phyloP scores from a whole-genome alignment of 768 basidiomycete species.

The Xerocomellus chrysenteron region DNA sequence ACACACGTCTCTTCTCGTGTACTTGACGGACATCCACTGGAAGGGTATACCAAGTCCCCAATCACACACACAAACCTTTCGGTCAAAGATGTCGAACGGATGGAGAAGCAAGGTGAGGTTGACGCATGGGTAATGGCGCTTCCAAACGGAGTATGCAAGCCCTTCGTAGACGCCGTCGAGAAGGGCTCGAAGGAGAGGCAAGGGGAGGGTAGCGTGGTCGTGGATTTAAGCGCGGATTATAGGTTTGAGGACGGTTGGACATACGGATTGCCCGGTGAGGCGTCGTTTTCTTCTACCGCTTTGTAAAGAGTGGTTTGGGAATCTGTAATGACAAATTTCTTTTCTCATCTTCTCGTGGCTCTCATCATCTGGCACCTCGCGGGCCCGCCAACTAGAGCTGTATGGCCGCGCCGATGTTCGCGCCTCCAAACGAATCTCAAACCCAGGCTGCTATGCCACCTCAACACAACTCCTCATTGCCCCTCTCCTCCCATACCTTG shows the following conservation, averaged over 20 bases:
- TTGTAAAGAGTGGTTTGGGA: constrained; percentile 35
- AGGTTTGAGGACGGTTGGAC: constrained; percentile 95
- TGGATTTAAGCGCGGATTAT: constrained; percentile 94
- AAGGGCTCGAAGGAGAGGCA: constrained; percentile 60
- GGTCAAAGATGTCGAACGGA: constrained; percentile 70
- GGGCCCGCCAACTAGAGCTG: constrained; percentile 55
- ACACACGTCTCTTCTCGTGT: constrained; percentile 97
- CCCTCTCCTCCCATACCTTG: constrained; percentile 75
- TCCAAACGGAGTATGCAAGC: constrained; percentile 96
- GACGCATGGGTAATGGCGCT: constrained; percentile 99
- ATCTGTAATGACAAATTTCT: constrained; percentile 37
- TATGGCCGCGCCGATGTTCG: constrained; percentile 75
- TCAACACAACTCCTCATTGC: constrained; percentile 90
- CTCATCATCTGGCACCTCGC: background rate
- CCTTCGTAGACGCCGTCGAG: constrained; percentile 94
- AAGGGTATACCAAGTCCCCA: constrained; percentile 74
- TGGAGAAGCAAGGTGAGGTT: constrained; percentile 88
- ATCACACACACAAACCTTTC: constrained; percentile 83
- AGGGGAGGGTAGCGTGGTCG: constrained; percentile 61
- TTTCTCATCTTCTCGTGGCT: constrained; percentile 28
- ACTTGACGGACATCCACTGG: constrained; percentile 77
- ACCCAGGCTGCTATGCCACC: constrained; percentile 97
- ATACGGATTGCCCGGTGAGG: constrained; percentile 98
- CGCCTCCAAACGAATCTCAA: constrained; percentile 82
- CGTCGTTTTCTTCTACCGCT: constrained; percentile 28